Evolutionary conservation across 805 yeast genomes (phyloP), one percentile per base, ranked within the genome.

Genomic region (Saturnispora ahearnii): DNA sequence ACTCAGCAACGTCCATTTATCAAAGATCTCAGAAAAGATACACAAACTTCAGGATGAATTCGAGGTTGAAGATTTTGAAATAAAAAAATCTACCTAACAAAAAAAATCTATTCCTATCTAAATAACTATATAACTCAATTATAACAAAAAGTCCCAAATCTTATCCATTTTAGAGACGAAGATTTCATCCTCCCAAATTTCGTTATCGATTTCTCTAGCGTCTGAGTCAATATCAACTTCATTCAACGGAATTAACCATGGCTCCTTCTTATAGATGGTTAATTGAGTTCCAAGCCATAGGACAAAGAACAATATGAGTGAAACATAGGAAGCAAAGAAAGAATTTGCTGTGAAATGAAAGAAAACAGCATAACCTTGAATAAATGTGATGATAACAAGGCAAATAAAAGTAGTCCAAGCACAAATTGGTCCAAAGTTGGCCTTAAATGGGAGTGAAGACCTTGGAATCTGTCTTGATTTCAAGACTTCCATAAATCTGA

Each of bases 331-430:
- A 28, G 87, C 78, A 62, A 85, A 78, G 69, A 87, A 87, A 33
- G 69, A 66, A 9, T 77, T 63, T 4, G 77, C 84, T 52, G 68
- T 69, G 58, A 83, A 68, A 9, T 65, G 65, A 49, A 78, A 78
- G 66, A 87, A 87, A 1, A 78, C 77, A 1, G 74, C 65, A 63
- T 75, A 87, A 36, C 95, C 95, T 65, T 87, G 90, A 53, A 87
- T 72, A 53, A 86, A 72, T 28, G 77, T 76, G 60, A 87, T 76
- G 30, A 83, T 55, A 12, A 72, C 63, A 54, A 82, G 72, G 55
- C 77, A 71, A 47, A 72, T 65, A 3, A 78, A 66, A 3, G 88
- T 77, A 57, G 84, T 82, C 65, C 78, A 81, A 1, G 90, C 86
- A 53, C 71, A 66, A 55, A 62, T 75, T 3, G 95, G 93, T 81